Evolutionary conservation across 352 stramenopile species (phyloP).

Genomic region (Phytophthora lateralis): DNA sequence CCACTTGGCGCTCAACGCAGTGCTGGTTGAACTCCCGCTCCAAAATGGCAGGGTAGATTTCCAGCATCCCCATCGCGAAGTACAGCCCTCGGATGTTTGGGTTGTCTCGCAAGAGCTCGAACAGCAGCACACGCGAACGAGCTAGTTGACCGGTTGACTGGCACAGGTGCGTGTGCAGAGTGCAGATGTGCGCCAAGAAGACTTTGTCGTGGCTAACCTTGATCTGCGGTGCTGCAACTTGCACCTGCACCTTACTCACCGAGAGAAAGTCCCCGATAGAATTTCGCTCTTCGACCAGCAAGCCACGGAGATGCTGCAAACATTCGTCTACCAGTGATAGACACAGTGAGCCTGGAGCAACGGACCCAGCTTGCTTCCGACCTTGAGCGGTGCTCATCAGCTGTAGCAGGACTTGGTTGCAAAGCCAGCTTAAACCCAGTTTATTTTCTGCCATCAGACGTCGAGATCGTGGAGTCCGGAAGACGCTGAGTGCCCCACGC

Average conservation of each 20-base stretch:
- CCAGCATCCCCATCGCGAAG: conserved; percentile 42
- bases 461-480: conserved; percentile 33
- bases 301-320: conserved; percentile 23
- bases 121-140: conserved; percentile 45
- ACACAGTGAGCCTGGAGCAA: not conserved
- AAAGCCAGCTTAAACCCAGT: conserved; percentile 32
- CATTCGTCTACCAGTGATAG: conserved; percentile 32
- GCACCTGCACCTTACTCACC: conserved; percentile 5
- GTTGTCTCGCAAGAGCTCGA: conserved; percentile 49
- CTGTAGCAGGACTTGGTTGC: conserved; percentile 29
- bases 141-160: conserved; percentile 19
- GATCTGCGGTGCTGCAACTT: conserved; percentile 3
- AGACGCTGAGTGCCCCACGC: conserved; percentile 30
- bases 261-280: conserved; percentile 20
- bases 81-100: conserved; percentile 51
- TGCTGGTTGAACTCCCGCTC: conserved; percentile 38
- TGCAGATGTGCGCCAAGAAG: conserved; percentile 49
- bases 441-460: conserved; percentile 30
- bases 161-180: conserved; percentile 47
- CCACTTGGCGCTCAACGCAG: conserved; percentile 24
- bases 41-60: conserved; percentile 40
- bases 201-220: conserved; percentile 42
- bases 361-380: not conserved
- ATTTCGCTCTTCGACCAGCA: conserved; percentile 26
- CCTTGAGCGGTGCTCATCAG: conserved; percentile 9